Evolutionary conservation across 2,329 filamentous ascomycete species (phyloP).

Genomic region (Aspergillus latus): DNA sequence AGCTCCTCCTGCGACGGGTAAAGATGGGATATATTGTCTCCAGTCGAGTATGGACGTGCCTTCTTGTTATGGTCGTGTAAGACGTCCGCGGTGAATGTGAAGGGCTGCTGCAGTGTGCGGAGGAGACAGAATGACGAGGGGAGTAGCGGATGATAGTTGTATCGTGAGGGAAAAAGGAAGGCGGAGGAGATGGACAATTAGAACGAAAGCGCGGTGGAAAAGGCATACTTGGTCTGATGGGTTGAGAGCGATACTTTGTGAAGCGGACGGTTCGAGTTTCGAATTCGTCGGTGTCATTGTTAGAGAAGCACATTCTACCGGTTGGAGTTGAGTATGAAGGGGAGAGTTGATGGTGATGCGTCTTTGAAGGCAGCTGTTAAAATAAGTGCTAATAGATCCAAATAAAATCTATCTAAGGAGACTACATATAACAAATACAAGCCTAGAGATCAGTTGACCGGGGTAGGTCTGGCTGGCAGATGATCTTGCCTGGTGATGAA

Average conservation of each 20-base stretch:
- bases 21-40: constrained; percentile 13
- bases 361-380: not conserved
- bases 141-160: constrained; percentile 10
- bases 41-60: constrained; percentile 11
- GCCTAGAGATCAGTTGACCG: constrained; percentile 15
- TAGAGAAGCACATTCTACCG: constrained; percentile 20
- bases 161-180: constrained; percentile 1
- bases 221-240: constrained; percentile 7
- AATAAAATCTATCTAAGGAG: not conserved
- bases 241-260: constrained; percentile 13
- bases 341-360: not conserved
- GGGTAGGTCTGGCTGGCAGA: constrained; percentile 8
- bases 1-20: not conserved
- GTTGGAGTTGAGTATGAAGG: not conserved
- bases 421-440: not conserved
- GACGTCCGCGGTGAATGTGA: constrained; percentile 13
- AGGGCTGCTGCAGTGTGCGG: constrained; percentile 4
- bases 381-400: not conserved
- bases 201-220: constrained; percentile 9
- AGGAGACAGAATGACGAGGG: constrained; percentile 3
- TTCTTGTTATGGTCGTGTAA: constrained; percentile 19
- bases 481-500: constrained; percentile 18
- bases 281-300: constrained; percentile 15
- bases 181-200: not conserved
- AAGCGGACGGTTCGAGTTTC: constrained; percentile 13